Conservation (phyloP, 805 yeast genomes). For the Candida awuae region DNA sequence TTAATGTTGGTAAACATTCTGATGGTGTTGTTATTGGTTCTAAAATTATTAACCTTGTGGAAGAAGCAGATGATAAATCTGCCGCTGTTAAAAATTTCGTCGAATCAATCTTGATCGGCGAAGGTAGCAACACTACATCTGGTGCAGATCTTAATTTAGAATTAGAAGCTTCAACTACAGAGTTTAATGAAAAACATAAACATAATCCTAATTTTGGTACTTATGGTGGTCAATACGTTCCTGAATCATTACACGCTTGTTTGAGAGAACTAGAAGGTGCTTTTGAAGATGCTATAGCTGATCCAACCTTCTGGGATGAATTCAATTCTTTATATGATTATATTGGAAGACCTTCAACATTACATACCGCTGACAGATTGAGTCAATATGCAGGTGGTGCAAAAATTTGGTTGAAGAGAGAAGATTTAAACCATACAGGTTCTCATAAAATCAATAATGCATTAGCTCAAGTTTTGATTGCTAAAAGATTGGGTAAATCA, state of each 20-base stretch:
- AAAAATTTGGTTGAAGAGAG: constrained; percentile 95
- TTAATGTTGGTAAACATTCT: constrained; percentile 67
- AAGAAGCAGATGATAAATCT: constrained; percentile 60
- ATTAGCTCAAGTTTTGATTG: constrained; percentile 71
- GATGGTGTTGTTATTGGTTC: constrained; percentile 98
- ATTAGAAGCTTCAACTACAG: constrained; percentile 17
- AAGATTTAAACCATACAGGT: constrained; percentile 87
- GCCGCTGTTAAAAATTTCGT: constrained; percentile 61
- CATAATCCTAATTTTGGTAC: constrained; percentile 81
- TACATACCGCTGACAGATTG: constrained; percentile 86
- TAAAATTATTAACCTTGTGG: constrained; percentile 64
- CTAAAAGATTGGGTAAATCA: constrained; percentile 69
- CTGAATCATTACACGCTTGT: constrained; percentile 91
- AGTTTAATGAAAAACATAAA: constrained; percentile 52
- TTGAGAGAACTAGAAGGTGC: constrained; percentile 81
- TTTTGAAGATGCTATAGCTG: constrained; percentile 81
- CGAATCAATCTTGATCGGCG: constrained; percentile 58
- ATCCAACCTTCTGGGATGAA: constrained; percentile 90
- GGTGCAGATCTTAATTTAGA: constrained; percentile 17
- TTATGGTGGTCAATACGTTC: constrained; percentile 98
- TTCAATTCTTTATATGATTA: constrained; percentile 76
- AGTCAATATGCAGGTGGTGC: constrained; percentile 91
- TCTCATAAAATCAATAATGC: constrained; percentile 85
- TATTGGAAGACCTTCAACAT: constrained; percentile 93
- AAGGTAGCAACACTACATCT: constrained; percentile 28